Conservation (phyloP, 2,329 filamentous ascomycete genomes). For the Trichoderma arundinaceum region DNA sequence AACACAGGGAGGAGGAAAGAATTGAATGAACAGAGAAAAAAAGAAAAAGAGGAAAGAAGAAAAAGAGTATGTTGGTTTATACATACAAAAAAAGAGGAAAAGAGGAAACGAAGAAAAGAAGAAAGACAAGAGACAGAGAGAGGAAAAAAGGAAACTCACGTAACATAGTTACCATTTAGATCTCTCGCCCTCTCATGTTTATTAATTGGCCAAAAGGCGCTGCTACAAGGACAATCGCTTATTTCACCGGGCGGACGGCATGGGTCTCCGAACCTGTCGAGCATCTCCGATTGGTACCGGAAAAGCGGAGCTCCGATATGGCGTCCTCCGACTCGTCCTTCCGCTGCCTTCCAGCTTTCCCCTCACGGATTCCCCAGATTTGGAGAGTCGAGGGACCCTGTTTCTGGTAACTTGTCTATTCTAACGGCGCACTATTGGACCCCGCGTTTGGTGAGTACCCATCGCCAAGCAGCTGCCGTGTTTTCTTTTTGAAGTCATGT, state of each 20-base stretch:
- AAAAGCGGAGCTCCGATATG: conserved; percentile 21
- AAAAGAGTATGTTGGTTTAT: too few relatives aligned
- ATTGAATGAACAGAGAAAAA: too few relatives aligned
- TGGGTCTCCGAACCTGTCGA: neutral
- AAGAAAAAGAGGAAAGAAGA: too few relatives aligned
- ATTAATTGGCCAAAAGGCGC: neutral
- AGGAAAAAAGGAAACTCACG: neutral
- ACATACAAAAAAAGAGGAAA: neutral
- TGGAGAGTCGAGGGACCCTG: neutral
- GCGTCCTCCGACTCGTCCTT: neutral
- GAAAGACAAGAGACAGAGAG: neutral
- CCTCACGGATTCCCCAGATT: conserved; percentile 9
- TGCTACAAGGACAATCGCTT: neutral
- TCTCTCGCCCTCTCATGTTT: too few relatives aligned
- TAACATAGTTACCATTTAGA: too few relatives aligned
- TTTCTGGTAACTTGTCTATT: neutral
- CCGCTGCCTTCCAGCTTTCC: neutral
- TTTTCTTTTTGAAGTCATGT: neutral
- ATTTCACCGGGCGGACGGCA: conserved; percentile 15
- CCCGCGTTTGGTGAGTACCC: neutral
- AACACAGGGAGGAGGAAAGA: too few relatives aligned
- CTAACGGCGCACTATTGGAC: neutral
- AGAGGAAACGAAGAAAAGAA: neutral
- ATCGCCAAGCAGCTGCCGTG: neutral
- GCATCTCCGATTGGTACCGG: conserved; percentile 4